Evolutionary conservation across 352 stramenopile species (phyloP).

Genomic region (Pythium insidiosum): DNA sequence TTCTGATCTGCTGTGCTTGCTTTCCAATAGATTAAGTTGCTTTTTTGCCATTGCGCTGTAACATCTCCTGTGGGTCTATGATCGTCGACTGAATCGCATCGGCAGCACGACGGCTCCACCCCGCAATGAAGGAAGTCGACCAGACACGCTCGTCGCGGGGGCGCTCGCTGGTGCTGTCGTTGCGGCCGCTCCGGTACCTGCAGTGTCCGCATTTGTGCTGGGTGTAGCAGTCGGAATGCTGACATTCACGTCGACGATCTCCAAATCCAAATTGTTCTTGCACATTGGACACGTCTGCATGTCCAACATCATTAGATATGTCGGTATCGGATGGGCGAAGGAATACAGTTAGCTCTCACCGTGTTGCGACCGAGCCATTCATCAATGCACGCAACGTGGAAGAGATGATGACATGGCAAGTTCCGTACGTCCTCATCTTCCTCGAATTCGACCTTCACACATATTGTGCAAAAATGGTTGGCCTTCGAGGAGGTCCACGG

Average conservation of each 20-base stretch:
- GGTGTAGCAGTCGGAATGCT: neutral
- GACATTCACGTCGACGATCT: slow-evolving; percentile 27
- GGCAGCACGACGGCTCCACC: slow-evolving; percentile 38
- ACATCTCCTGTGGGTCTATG: no score
- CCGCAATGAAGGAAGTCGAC: no score
- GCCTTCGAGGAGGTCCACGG: no score
- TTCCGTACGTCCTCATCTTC: slow-evolving; percentile 68
- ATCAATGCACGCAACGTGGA: slow-evolving; percentile 86
- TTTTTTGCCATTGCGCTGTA: neutral
- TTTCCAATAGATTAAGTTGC: neutral
- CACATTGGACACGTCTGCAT: slow-evolving; percentile 76
- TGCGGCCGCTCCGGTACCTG: no score
- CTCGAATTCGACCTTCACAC: slow-evolving; percentile 59
- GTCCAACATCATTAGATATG: no score
- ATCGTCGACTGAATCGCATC: neutral
- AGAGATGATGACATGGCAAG: slow-evolving; percentile 82
- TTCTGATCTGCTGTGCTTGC: no score
- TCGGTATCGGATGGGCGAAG: no score
- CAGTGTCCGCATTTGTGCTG: no score
- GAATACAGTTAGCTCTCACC: no score
- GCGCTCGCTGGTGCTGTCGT: no score
- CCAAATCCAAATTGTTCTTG: slow-evolving; percentile 68
- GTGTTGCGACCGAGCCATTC: slow-evolving; percentile 85
- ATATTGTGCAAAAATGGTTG: no score
- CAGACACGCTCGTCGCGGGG: no score